Conservation (phyloP, 2,329 filamentous ascomycete species). For the Fusarium mexicanum region DNA sequence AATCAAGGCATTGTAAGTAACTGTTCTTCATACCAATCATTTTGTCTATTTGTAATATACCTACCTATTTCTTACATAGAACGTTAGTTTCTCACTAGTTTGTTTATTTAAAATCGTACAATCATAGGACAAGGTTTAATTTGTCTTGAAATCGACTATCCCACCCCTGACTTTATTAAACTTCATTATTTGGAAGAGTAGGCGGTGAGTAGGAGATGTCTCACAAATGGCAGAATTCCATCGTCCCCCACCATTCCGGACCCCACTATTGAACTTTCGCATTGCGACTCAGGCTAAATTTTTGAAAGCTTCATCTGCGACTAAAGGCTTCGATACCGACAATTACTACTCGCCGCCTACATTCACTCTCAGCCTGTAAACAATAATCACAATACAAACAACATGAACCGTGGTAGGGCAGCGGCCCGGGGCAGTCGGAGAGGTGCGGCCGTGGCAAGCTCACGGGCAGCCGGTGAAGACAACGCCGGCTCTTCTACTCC, state of each 20-base stretch:
- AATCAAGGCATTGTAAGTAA: not conserved
- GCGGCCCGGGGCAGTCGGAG: conserved; percentile 47
- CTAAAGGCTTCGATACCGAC: not conserved
- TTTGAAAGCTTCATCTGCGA: conserved; percentile 41
- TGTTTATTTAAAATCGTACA: not conserved
- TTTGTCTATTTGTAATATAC: not conserved
- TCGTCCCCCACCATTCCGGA: conserved; percentile 47
- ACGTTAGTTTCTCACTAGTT: not conserved
- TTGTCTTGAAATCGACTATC: not conserved
- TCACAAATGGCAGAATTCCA: conserved; percentile 42
- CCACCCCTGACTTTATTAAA: not conserved
- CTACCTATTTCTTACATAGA: not conserved
- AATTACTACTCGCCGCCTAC: not conserved
- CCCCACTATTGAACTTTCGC: conserved; percentile 35
- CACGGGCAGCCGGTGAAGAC: conserved; percentile 33
- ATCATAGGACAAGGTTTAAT: not conserved
- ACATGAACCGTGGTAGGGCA: conserved; percentile 50
- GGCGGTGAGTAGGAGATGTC: conserved; percentile 27
- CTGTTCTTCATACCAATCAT: not conserved
- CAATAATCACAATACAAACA: not conserved
- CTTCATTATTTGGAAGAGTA: not conserved
- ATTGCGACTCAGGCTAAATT: conserved; percentile 37
- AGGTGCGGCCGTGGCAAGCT: conserved; percentile 43
- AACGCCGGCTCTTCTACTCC: conserved; percentile 27
- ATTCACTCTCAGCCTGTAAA: not conserved